These are phyloP conservation scores for Lathyrus tuberosus DNA, from an alignment of 306 rosid genomes.

Conservation along the genomic window DNA sequence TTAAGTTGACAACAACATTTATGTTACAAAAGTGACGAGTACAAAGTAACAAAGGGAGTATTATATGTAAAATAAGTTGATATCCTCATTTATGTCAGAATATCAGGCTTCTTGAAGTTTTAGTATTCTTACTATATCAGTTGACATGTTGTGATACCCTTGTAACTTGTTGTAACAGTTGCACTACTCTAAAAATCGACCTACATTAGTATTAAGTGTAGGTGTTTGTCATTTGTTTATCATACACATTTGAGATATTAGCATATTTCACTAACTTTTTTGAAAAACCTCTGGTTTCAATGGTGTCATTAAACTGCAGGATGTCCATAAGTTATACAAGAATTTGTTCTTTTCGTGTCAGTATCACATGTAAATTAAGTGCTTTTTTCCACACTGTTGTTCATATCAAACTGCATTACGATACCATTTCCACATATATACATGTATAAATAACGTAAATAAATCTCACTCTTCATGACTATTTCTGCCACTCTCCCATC, in stretches of 20 bases:
- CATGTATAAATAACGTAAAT: neutral
- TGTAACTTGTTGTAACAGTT: neutral
- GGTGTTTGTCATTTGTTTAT: neutral
- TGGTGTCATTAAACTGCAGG: neutral
- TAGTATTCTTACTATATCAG: neutral
- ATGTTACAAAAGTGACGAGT: neutral
- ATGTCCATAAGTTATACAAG: too few species aligned
- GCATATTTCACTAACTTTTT: too few species aligned
- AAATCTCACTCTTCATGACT: constrained; percentile 3
- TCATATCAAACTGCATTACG: neutral
- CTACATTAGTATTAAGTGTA: neutral
- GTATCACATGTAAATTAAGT: neutral
- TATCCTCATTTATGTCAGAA: neutral
- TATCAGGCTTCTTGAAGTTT: neutral
- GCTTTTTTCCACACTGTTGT: neutral
- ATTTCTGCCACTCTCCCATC: neutral
- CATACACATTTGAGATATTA: neutral
- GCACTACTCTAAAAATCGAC: neutral
- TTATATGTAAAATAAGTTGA: neutral
- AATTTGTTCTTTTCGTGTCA: too few species aligned
- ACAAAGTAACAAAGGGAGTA: too few species aligned
- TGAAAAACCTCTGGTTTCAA: neutral
- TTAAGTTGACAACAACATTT: neutral
- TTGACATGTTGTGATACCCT: neutral
- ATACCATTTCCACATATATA: neutral